Evolutionary conservation across 2,329 filamentous ascomycete genomes (phyloP).

Genomic region (Thielaviopsis ethacetica): DNA sequence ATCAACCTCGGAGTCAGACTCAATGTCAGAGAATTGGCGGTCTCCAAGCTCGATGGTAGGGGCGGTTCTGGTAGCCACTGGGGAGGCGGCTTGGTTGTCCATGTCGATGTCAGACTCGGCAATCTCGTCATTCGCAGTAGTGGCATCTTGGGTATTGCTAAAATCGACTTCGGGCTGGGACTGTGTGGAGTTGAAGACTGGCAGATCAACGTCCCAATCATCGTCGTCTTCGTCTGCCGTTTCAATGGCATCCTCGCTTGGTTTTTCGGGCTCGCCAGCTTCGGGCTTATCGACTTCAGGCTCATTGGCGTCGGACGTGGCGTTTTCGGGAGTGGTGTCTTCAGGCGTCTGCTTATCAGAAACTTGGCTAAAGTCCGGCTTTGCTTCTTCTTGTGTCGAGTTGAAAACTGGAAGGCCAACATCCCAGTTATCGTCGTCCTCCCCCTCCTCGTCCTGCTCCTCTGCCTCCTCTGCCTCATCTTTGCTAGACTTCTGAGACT

Average conservation of each 20-base stretch:
- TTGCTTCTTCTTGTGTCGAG: not conserved
- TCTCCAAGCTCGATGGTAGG: not conserved
- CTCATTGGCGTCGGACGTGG: not conserved
- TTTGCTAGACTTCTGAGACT: not conserved
- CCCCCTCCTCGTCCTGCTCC: not conserved
- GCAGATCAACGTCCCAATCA: constrained; percentile 9
- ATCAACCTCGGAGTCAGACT: not conserved
- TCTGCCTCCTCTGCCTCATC: not conserved
- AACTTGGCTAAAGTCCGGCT: not conserved
- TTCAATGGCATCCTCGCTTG: not conserved
- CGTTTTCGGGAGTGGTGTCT: not conserved
- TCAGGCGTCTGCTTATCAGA: not conserved
- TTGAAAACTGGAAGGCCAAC: not conserved
- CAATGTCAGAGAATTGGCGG: not conserved
- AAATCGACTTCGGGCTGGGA: constrained; percentile 3
- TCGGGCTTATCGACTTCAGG: not conserved
- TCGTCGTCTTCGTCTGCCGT: constrained; percentile 1
- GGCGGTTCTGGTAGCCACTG: not conserved
- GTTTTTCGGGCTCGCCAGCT: not conserved
- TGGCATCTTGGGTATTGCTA: not conserved
- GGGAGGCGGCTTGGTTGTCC: not conserved
- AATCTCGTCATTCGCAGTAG: not conserved
- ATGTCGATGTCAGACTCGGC: not conserved
- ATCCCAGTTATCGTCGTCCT: not conserved
- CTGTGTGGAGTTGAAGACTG: constrained; percentile 9